Base-by-base conservation (phyloP, 352 stramenopile genomes). In the Phytophthora vignae region DNA sequence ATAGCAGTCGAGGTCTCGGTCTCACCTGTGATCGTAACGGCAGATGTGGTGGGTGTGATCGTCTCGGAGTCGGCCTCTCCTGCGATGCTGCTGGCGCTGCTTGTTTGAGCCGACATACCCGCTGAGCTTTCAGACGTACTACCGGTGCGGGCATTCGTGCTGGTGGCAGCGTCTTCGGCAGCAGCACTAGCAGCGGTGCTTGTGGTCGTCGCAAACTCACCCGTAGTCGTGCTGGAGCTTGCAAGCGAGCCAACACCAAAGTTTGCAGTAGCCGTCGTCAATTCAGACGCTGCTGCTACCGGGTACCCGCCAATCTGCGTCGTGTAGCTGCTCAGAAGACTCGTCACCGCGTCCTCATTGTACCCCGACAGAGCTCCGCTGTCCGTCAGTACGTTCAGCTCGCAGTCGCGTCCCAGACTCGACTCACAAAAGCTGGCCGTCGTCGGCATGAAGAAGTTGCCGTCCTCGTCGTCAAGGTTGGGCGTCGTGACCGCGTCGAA, bases 401-500 rank as follows among this genome's bases (percentile, higher is more conserved):
- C 44, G 15, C 66, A 73, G 15, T 46, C 44, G n/a, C 66, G 66
- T 3, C 58, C 66, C 33, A 69, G 68, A 9, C 44, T 69, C 1
- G 68, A 38, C 44, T 53, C 19, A 36, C 68, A 69, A 22, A 65
- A 42, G 15, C 56, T 29, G 10, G 49, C 66, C 6, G 53, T 53
- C 29, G 71, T 55, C 11, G 72, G 29, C 5, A 72, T 50, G 55
- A 76, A 80, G 4, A 57, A 33, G 48, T 44, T 64, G 22, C 58
- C 66, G 25, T 59, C 25, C 15, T 40, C 27, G 54, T 68, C 53
- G 1, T 55, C 48, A 4, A 55, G 19, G 44, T 60, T 64, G 58
- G 42, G 15, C 29, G 59, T 60, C 21, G 36, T 66, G 42, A 73
- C 66, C 46, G 72, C 48, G n/a, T 80, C 64, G 29, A 84, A 81